phyloP scores from a whole-genome alignment of 2,329 filamentous ascomycete genomes.

The Orbilia javanica region DNA sequence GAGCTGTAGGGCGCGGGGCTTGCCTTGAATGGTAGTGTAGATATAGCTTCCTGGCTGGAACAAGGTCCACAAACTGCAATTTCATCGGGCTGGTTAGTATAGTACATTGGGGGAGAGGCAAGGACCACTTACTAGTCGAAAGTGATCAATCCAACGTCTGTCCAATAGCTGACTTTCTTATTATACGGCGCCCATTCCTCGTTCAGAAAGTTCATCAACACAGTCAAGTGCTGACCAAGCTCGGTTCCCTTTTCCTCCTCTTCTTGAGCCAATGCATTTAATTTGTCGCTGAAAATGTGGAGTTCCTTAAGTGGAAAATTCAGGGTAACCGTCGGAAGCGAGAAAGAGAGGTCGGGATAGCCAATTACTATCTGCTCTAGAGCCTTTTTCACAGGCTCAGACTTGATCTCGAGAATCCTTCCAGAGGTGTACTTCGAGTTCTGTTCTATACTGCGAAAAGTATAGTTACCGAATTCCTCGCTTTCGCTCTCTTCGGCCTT shows the following conservation, averaged over 20 bases:
- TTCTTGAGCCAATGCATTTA: conserved; percentile 17
- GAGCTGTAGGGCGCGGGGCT: conserved; percentile 9
- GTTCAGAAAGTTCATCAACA: conserved; percentile 18
- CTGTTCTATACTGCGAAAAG: conserved; percentile 2
- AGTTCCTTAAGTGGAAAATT: neutral
- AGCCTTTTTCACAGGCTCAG: conserved; percentile 10
- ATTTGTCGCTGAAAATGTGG: conserved; percentile 1
- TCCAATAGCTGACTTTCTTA: conserved; percentile 13
- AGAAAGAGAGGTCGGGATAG: conserved; percentile 12
- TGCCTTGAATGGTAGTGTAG: neutral
- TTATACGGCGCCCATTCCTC: conserved; percentile 14
- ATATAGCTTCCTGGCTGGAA: conserved; percentile 14
- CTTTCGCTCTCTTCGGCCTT: neutral
- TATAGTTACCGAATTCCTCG: conserved; percentile 6
- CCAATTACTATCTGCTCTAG: conserved; percentile 5
- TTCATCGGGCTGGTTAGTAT: neutral
- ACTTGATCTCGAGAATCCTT: conserved; percentile 15
- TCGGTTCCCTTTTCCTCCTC: conserved; percentile 13
- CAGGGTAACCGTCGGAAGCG: neutral
- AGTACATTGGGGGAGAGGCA: neutral
- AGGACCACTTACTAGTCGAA: conserved; percentile 1
- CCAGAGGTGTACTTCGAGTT: neutral
- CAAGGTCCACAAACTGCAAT: conserved; percentile 24
- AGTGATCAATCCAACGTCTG: conserved; percentile 21
- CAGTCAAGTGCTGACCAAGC: conserved; percentile 6